Conservation (phyloP, 2,329 filamentous ascomycete genomes). For the Cladosporium phlei region DNA sequence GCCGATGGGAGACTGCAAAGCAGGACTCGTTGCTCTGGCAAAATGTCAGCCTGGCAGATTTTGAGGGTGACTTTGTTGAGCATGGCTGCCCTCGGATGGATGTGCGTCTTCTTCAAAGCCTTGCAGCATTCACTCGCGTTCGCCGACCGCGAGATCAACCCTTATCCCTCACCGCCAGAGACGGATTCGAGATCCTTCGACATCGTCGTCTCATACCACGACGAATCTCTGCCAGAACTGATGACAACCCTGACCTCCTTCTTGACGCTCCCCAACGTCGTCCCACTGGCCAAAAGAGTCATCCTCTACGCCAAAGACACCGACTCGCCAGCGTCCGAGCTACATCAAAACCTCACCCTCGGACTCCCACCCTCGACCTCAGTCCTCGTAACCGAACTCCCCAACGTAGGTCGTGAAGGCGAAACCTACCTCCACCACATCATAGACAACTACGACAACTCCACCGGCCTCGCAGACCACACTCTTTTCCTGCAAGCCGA, state of each 20-base stretch:
- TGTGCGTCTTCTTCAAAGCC: conserved; percentile 2
- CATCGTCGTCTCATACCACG: conserved; percentile 17
- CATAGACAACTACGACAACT: conserved; percentile 36
- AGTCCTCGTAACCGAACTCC: conserved; percentile 24
- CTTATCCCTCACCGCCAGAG: background rate
- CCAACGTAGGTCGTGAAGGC: conserved; percentile 43
- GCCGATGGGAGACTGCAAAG: background rate
- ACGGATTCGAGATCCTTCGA: conserved; percentile 3
- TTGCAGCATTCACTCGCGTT: background rate
- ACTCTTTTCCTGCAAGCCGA: conserved; percentile 48
- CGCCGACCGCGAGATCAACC: background rate
- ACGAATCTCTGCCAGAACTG: conserved; percentile 14
- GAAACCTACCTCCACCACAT: conserved; percentile 47
- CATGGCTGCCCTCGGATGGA: background rate
- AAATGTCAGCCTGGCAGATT: conserved; percentile 5
- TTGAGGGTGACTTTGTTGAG: background rate
- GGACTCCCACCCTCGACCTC: background rate
- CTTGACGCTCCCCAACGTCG: conserved; percentile 6
- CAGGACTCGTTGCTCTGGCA: background rate
- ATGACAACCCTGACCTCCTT: conserved; percentile 11
- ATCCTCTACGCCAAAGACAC: conserved; percentile 18
- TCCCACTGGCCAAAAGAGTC: conserved; percentile 7
- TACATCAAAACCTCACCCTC: background rate
- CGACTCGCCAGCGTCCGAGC: conserved; percentile 4
- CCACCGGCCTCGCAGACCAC: conserved; percentile 35